Evolutionary conservation across 345 rosid genomes (phyloP).

Genomic region (Gossypium arboreum): DNA sequence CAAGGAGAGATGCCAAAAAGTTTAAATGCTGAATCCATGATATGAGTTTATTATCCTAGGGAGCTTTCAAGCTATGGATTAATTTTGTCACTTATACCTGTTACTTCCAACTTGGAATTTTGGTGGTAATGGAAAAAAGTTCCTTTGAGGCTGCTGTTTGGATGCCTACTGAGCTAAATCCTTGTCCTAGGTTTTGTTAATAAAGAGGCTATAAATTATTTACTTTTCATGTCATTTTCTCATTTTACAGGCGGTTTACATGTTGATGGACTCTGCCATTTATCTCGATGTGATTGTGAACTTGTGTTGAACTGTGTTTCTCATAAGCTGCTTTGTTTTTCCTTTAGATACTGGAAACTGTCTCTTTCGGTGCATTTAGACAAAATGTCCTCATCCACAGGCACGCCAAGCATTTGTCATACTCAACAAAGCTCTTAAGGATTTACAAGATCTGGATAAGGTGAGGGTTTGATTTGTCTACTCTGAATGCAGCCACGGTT

Average conservation of each 20-base stretch:
- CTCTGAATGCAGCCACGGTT: background rate
- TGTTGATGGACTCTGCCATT: background rate
- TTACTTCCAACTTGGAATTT: background rate
- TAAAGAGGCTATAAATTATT: background rate
- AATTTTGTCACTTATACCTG: background rate
- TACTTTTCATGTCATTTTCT: background rate
- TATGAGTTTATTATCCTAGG: background rate
- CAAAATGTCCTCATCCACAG: constrained; percentile 89
- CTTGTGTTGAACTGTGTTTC: background rate
- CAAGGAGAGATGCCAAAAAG: too few species aligned
- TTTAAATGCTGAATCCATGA: background rate
- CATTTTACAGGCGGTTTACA: background rate
- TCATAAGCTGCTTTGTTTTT: background rate
- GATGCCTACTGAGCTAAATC: background rate
- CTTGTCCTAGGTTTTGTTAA: background rate
- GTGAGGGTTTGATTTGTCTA: constrained; percentile 28
- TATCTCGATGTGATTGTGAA: constrained; percentile 5
- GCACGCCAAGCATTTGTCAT: constrained; percentile 81
- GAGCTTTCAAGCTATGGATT: background rate
- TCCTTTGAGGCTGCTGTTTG: background rate
- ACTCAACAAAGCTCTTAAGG: constrained; percentile 84
- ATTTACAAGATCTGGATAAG: constrained; percentile 88
- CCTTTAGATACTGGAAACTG: constrained; percentile 82
- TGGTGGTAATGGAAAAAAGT: background rate
- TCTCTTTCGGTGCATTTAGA: constrained; percentile 93